Conservation (phyloP, 2,329 filamentous ascomycete genomes). For the Claviceps lovelessii region DNA sequence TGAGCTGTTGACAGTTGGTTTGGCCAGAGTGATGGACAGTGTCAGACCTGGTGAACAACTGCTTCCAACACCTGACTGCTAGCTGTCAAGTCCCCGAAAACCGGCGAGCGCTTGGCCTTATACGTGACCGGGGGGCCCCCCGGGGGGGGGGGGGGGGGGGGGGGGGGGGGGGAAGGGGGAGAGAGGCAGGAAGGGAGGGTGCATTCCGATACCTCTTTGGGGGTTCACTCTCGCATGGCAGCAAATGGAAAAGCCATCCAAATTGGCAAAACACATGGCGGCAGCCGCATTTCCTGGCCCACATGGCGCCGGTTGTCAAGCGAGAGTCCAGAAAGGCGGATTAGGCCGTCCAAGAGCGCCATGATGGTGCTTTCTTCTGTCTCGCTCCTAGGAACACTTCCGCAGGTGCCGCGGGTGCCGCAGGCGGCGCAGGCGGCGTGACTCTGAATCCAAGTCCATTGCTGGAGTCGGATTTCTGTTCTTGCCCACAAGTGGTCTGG, state of each 20-base stretch:
- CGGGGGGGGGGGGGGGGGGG: not conserved
- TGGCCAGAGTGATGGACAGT: not conserved
- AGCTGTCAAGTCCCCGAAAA: not conserved
- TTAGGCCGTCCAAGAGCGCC: not conserved
- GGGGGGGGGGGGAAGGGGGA: not conserved
- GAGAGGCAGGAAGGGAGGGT: not conserved
- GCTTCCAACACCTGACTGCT: not conserved
- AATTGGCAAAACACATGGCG: not conserved
- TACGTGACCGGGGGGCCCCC: not conserved
- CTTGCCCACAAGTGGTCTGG: not conserved
- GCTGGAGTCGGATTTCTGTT: not conserved
- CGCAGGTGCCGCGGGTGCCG: not conserved
- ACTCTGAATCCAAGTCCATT: too few species aligned
- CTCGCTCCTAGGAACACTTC: not conserved
- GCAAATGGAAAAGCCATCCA: not conserved
- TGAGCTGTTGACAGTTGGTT: too few species aligned
- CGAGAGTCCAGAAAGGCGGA: constrained; percentile 2
- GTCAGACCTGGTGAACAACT: not conserved
- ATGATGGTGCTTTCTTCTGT: not conserved
- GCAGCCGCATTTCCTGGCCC: constrained; percentile 1
- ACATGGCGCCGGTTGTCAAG: constrained; percentile 3
- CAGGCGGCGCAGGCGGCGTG: too few species aligned
- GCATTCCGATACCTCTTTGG: not conserved
- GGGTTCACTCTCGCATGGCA: not conserved
- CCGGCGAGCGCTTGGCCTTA: not conserved